Conservation (phyloP, 2,329 filamentous ascomycete species). For the Paraphaeosphaeria sporulosa region DNA sequence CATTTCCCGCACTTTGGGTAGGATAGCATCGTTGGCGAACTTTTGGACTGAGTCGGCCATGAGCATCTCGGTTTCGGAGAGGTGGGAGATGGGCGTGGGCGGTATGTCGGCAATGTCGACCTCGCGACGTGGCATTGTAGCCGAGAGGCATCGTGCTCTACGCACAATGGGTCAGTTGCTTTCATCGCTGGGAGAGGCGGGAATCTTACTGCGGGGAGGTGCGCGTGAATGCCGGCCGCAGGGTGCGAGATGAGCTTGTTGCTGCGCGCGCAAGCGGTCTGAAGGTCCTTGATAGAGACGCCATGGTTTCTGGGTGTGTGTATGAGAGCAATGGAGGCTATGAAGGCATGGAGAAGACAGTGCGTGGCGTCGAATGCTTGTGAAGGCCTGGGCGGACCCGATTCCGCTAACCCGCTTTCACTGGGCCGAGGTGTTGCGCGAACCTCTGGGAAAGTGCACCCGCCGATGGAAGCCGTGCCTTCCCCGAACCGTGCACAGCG, state of each 20-base stretch:
- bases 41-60: constrained; percentile 92
- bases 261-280: constrained; percentile 42
- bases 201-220: constrained; percentile 40
- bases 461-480: constrained; percentile 17
- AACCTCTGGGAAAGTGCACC: constrained; percentile 14
- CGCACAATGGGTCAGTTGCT: constrained; percentile 10
- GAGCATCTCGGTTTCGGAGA: constrained; percentile 86
- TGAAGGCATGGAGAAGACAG: constrained; percentile 8
- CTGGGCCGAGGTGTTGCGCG: constrained; percentile 22
- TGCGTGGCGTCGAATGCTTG: background rate
- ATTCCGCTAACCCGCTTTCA: constrained; percentile 3
- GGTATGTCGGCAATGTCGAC: constrained; percentile 73
- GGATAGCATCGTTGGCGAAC: constrained; percentile 87
- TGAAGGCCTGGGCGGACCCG: background rate
- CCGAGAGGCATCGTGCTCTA: constrained; percentile 53
- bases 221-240: constrained; percentile 38
- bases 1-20: constrained; percentile 94
- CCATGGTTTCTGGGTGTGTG: constrained; percentile 30
- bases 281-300: constrained; percentile 41
- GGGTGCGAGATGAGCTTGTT: constrained; percentile 32
- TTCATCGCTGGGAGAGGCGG: constrained; percentile 12
- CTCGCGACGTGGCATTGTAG: constrained; percentile 48
- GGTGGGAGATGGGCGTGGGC: constrained; percentile 90
- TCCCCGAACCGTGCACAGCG: constrained; percentile 17
- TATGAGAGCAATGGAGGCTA: constrained; percentile 7